These are phyloP conservation scores for Paramyrothecium roridum DNA, from an alignment of 2,329 filamentous ascomycete genomes.

Conservation along the genomic window DNA sequence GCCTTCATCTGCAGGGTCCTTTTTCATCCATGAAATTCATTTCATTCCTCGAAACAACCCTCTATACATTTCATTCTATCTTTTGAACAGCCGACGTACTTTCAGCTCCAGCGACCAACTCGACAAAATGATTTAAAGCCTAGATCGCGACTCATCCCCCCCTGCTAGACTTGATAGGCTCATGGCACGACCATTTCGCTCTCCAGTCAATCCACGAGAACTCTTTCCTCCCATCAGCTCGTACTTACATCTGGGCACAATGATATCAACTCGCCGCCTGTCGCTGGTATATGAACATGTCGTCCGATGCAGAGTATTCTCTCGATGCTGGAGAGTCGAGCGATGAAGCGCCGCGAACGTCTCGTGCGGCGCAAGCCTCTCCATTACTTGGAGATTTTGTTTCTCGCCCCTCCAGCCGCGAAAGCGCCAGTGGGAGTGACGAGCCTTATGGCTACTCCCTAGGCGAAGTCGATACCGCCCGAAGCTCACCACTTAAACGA, in stretches of 20 bases:
- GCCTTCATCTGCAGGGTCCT: too few species aligned
- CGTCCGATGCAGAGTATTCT: neutral
- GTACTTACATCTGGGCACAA: neutral
- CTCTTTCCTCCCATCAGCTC: neutral
- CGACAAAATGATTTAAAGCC: too few species aligned
- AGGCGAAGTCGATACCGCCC: conserved; percentile 5
- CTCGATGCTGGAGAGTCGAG: neutral
- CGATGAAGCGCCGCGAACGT: neutral
- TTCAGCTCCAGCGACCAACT: too few species aligned
- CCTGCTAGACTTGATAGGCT: too few species aligned
- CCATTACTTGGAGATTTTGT: conserved; percentile 1
- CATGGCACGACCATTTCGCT: neutral
- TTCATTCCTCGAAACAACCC: too few species aligned
- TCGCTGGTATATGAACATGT: neutral
- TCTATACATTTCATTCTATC: too few species aligned
- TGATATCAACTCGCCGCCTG: neutral
- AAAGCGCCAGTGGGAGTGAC: conserved; percentile 10
- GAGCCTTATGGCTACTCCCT: conserved; percentile 1
- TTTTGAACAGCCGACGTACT: too few species aligned
- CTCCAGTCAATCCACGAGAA: neutral
- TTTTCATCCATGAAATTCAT: too few species aligned
- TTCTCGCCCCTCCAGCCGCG: conserved; percentile 10
- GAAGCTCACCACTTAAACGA: conserved; percentile 24
- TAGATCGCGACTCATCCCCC: too few species aligned
- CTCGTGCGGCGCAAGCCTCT: neutral